Base-by-base conservation (phyloP, 2,329 filamentous ascomycete species). In the Penicillium sp. region DNA sequence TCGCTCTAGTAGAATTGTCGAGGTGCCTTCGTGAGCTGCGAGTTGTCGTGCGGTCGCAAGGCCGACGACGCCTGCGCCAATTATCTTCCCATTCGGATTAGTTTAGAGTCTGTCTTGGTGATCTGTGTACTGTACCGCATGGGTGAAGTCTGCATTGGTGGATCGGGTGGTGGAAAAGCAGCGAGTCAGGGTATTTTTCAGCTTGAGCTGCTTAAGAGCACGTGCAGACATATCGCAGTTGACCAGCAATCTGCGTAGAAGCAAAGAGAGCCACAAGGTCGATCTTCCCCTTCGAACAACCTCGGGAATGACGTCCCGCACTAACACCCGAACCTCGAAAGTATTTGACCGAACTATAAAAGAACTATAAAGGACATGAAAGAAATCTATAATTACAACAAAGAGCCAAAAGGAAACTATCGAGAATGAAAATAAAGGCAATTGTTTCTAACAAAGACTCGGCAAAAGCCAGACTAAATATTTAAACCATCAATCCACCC, bases 1-100 rank as follows among this genome's bases (percentile, higher is more conserved):
- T 26, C 89, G 85, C 75, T 97, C 92, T 1, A 97, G 84, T 51
- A 96, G 79, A 12, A 96, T 80, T 0, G 90, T 93, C 2, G 84
- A 84, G 6, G 82, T 80, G 19, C 80, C 77, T 31, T 84, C 78
- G 56, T 80, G 78, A 55, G 75, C 73, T 51, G 91, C 85, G 25
- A 96, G 82, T 60, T 87, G 82, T 5, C 88, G 83, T 5, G 91
- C 90, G 53, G 91, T 83, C 9, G 92, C 88, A 2, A 96, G 83
- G 11, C 92, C 92, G 35, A 96, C 87, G 0, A 90, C 86, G 2
- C 88, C 88, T 30, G 80, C 88, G 12, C 88, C 88, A 56, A 90
- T 82, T 6, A 88, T 73, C 79, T 82, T 64, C 41, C 41, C 57
- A 45, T 53, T 46, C 12, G 19, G 44, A 50, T 28, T 50, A 57